Evolutionary conservation across 768 basidiomycete genomes (phyloP).

Genomic region (Tricholoma bakamatsutake): DNA sequence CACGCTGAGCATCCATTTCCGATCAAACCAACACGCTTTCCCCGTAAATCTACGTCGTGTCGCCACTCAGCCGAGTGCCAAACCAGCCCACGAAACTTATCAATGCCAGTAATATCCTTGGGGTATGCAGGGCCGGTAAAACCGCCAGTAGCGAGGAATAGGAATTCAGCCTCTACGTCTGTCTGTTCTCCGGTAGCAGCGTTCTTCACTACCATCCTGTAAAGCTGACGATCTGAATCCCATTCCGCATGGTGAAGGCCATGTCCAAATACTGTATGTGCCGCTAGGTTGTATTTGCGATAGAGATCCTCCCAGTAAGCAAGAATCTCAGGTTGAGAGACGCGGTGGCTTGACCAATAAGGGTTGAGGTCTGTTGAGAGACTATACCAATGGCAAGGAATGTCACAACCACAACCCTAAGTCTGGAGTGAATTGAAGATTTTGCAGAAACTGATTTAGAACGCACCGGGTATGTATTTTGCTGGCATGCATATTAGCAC

Average conservation of each 20-base stretch:
- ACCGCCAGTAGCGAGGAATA: slow-evolving; percentile 47
- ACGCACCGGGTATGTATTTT: slow-evolving; percentile 49
- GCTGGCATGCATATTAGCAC: slow-evolving; percentile 23
- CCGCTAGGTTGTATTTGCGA: slow-evolving; percentile 36
- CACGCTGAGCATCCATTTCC: slow-evolving; percentile 61
- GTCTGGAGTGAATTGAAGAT: background rate
- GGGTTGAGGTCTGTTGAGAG: slow-evolving; percentile 51
- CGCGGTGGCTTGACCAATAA: slow-evolving; percentile 42
- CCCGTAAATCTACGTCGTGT: slow-evolving; percentile 44
- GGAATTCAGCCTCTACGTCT: slow-evolving; percentile 34
- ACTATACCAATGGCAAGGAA: slow-evolving; percentile 49
- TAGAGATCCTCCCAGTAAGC: slow-evolving; percentile 45
- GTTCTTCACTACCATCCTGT: slow-evolving; percentile 35
- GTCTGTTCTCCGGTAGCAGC: slow-evolving; percentile 28
- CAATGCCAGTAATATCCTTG: slow-evolving; percentile 34
- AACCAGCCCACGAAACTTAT: slow-evolving; percentile 40
- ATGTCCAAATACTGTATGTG: slow-evolving; percentile 37
- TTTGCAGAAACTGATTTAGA: background rate
- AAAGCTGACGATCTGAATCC: slow-evolving; percentile 37
- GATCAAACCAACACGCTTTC: slow-evolving; percentile 53
- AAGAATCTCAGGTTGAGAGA: slow-evolving; percentile 43
- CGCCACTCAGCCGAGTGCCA: slow-evolving; percentile 57
- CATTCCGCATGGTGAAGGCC: slow-evolving; percentile 37
- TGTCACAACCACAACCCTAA: slow-evolving; percentile 52
- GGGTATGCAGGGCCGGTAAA: slow-evolving; percentile 44